Percentiles rank a stretch among this genome's conserved stretches.
phyloP scores from a whole-genome alignment of 75 land plant genomes.

The Gnetum montanum region DNA sequence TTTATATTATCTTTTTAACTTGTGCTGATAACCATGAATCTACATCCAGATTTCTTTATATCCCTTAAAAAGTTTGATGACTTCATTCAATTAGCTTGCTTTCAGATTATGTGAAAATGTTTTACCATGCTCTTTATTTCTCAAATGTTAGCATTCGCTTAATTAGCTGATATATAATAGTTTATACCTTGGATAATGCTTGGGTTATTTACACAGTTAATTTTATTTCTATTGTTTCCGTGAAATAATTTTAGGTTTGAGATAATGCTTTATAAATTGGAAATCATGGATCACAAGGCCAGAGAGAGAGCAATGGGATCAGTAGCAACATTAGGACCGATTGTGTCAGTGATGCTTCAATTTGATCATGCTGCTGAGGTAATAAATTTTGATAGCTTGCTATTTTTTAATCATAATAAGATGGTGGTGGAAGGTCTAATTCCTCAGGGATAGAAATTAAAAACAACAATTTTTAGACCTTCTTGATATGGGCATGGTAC shows the following conservation, averaged over 20 bases:
- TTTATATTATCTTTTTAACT: too few species aligned
- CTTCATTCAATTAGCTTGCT: too few species aligned
- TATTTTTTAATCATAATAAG: too few species aligned
- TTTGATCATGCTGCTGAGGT: constrained; percentile 82
- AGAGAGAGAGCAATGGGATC: constrained; percentile 73
- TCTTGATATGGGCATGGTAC: too few species aligned
- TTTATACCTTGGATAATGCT: background rate
- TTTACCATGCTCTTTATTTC: constrained; percentile 1
- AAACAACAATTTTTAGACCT: too few species aligned
- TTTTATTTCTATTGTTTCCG: background rate
- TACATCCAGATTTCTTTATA: too few species aligned
- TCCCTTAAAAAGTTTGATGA: too few species aligned
- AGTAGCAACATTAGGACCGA: constrained; percentile 56
- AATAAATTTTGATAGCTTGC: constrained; percentile 8
- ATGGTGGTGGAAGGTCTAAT: too few species aligned
- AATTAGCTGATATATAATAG: background rate
- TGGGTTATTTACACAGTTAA: too few species aligned
- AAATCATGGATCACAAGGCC: constrained; percentile 79
- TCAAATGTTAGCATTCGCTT: background rate
- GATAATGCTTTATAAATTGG: constrained; percentile 65
- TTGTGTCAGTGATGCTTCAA: constrained; percentile 67
- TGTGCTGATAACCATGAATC: too few species aligned
- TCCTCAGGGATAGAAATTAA: too few species aligned
- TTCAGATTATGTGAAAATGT: background rate
- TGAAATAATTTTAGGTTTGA: constrained; percentile 66